Base-by-base conservation (phyloP, 2,329 filamentous ascomycete genomes). In the Hymenoscyphus fraxineus region DNA sequence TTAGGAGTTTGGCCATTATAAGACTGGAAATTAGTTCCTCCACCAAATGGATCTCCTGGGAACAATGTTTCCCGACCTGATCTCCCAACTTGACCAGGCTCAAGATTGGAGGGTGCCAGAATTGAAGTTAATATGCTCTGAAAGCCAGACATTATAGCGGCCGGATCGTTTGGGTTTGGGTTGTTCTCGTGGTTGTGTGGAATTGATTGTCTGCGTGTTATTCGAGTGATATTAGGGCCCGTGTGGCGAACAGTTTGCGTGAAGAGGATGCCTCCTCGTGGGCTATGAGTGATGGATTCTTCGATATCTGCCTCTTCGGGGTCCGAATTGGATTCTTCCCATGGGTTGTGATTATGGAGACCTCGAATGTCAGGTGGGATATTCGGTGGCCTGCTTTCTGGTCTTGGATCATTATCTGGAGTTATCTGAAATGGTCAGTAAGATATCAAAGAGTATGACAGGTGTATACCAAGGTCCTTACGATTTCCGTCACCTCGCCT, bases 401-500 rank as follows among this genome's bases (percentile, higher is more conserved):
- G 76, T 67, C 89, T 83, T 10, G 89, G 89, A 69, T 93, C 90
- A 70, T 86, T 86, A 2, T 84, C 82, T 0, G 77, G 74, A 27
- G 78, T 79, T 22, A 87, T 75, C 85, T 87, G 60, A 38, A 9
- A n/a, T 39, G 69, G 39, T 80, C 65, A 76, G 78, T 71, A 58
- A 10, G 15, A 31, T 54, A 27, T 22, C 22, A 27, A 5, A 6
- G 4, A 27, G 19, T 9, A 54, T 54, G 12, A 12, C 19, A 10
- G 22, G 47, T 27, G 10, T 54, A 19, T 22, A 54, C 47, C 47
- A 64, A n/a, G 16, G 16, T 19, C 81, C 89, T 74, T 81, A 96
- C 93, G 71, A 98, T 92, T 79, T 99, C 93, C 16, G 87, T 92
- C 69, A 92, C 88, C 22, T 96, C 92, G 44, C 87, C 87, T 3